Evolutionary conservation across 2,329 filamentous ascomycete genomes (phyloP), one percentile per base, ranked within the genome.

Genomic region (Diaporthe citri): DNA sequence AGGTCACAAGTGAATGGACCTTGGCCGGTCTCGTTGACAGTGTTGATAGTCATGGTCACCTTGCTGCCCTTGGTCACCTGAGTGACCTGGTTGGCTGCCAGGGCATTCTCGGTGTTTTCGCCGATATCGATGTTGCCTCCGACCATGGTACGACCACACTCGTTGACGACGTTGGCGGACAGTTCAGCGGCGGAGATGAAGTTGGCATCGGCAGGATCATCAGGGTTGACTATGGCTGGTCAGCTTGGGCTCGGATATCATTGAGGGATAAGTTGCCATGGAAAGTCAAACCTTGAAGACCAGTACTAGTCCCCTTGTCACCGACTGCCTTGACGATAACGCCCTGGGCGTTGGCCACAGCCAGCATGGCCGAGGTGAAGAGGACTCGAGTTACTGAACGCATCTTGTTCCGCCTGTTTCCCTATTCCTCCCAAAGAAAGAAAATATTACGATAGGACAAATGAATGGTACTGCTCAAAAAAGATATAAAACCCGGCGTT

Each of bases 111-210:
- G 0, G 86, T 88, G 76, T 86, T 86, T 80, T 88, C 86, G 34
- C 87, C 87, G 74, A 92, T 85, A 74, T 92, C 88, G 78, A 92
- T 92, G 82, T 87, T 89, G 51, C 91, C 91, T 74, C 84, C 79
- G 51, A 88, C 80, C 79, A 92, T 85, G n/a, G 91, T 93, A 76
- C 90, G 87, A 62, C 91, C 91, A 78, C 91, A 92, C 70, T 88
- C 85, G 76, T 89, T 90, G 55, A 90, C 89, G 4, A 87, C 80
- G 77, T 89, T 89, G 72, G 84, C 82, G 4, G 78, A 75, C 76
- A 89, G 86, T 83, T 90, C 85, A 12, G 87, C 87, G 72, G 90
- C 87, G 60, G 87, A 86, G 82, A 93, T 93, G 79, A 91, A 87
- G 62, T 90, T 92, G 10, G 90, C 86, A 74, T 93, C 91, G 51